phyloP scores from a whole-genome alignment of 352 stramenopile species.

The Globisporangium paroecandrum region DNA sequence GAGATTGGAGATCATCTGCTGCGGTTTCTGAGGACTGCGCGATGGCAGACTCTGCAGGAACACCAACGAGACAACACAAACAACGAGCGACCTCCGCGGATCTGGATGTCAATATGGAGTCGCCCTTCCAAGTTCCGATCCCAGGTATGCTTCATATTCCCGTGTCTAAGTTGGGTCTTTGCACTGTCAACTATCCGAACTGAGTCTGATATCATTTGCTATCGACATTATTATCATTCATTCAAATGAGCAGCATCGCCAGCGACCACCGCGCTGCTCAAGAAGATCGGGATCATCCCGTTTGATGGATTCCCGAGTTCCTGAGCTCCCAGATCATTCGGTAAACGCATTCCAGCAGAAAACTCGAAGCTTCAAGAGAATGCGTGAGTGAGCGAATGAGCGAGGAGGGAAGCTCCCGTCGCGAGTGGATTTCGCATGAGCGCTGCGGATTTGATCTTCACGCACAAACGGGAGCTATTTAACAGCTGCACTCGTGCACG shows the following conservation, averaged over 20 bases:
- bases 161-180: neutral
- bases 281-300: constrained; percentile 14
- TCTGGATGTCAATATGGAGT: constrained; percentile 16
- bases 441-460: neutral
- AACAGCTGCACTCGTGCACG: neutral
- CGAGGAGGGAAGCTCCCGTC: neutral
- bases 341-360: neutral
- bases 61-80: constrained; percentile 17
- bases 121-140: constrained; percentile 37
- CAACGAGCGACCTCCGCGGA: constrained; percentile 12
- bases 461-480: neutral
- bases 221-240: neutral
- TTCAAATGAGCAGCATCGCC: constrained; percentile 13
- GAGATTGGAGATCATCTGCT: neutral
- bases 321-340: neutral
- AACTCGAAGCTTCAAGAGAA: neutral
- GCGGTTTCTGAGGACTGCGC: constrained; percentile 3
- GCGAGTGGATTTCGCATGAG: neutral
- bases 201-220: too few relatives aligned
- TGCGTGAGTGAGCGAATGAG: neutral
- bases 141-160: constrained; percentile 27
- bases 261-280: constrained; percentile 12
- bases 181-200: neutral
- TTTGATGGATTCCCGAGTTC: constrained; percentile 8
- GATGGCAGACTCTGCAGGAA: constrained; percentile 12